Percentiles rank a stretch among this genome's conserved stretches.
Evolutionary conservation across 2,329 filamentous ascomycete genomes (phyloP).

Genomic region (Simplicillium aogashimaense): DNA sequence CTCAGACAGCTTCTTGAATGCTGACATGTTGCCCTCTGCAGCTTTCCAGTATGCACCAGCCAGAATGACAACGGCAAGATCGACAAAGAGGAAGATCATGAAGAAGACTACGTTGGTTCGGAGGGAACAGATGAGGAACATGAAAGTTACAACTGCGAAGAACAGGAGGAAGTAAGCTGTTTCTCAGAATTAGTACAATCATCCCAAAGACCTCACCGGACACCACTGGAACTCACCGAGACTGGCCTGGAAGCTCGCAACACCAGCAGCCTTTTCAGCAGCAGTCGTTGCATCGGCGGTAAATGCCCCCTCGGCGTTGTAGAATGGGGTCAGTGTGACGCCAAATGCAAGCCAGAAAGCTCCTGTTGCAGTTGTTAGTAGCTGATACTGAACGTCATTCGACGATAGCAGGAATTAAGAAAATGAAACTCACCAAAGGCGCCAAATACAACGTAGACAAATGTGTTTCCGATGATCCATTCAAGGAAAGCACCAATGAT

Average conservation of each 20-base stretch:
- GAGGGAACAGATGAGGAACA: constrained; percentile 56
- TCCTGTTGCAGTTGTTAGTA: not conserved
- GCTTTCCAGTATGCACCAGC: constrained; percentile 43
- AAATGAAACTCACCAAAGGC: constrained; percentile 1
- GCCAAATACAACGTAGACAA: constrained; percentile 40
- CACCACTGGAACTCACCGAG: constrained; percentile 26
- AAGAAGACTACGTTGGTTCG: constrained; percentile 60
- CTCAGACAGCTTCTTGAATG: not conserved
- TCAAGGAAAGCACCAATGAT: constrained; percentile 37
- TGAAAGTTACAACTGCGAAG: constrained; percentile 50
- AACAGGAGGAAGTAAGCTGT: constrained; percentile 46
- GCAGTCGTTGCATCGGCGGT: constrained; percentile 3
- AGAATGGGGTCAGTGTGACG: constrained; percentile 1
- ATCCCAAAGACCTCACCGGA: constrained; percentile 2
- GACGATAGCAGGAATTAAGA: not conserved
- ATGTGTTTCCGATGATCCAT: constrained; percentile 42
- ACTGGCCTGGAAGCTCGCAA: constrained; percentile 34
- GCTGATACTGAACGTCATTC: not conserved
- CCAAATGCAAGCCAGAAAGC: constrained; percentile 4
- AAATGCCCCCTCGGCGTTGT: constrained; percentile 2
- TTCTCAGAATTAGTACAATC: constrained; percentile 10
- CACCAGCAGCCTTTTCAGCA: constrained; percentile 2
- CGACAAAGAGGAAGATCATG: constrained; percentile 51
- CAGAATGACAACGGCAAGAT: constrained; percentile 44
- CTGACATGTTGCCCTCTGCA: not conserved